phyloP scores from a whole-genome alignment of 768 basidiomycete genomes.

The Chiua virens region DNA sequence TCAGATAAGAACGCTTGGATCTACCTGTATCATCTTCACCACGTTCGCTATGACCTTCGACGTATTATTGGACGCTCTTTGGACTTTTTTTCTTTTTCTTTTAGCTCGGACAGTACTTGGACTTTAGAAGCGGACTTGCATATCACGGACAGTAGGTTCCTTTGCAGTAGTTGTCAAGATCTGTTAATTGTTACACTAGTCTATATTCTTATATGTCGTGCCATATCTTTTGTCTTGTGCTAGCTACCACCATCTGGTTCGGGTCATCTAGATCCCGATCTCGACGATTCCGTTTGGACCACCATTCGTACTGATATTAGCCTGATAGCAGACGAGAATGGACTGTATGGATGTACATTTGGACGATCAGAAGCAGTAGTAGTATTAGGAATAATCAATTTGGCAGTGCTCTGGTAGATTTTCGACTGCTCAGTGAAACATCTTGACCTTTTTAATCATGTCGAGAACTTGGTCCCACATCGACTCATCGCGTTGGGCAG shows the following conservation, averaged over 20 bases:
- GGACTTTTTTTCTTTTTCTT: too few relatives aligned
- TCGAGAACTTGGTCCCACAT: too few relatives aligned
- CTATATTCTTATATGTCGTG: conserved; percentile 24
- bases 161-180: conserved; percentile 10
- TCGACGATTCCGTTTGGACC: conserved; percentile 10
- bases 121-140: conserved; percentile 29
- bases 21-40: conserved; percentile 8
- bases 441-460: too few relatives aligned
- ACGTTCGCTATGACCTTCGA: conserved; percentile 28
- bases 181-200: conserved; percentile 31
- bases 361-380: conserved; percentile 5
- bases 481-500: too few relatives aligned
- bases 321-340: conserved; percentile 73
- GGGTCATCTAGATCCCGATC: not conserved
- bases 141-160: conserved; percentile 16
- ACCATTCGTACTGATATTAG: conserved; percentile 5
- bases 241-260: conserved; percentile 3
- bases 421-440: too few relatives aligned
- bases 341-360: conserved; percentile 71
- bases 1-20: conserved; percentile 9
- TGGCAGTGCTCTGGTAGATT: not conserved
- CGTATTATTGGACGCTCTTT: conserved; percentile 20
- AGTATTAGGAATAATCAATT: not conserved
- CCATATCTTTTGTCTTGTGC: conserved; percentile 7
- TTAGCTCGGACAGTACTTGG: conserved; percentile 18